Evolutionary conservation across 2,329 filamentous ascomycete genomes (phyloP), one percentile per base, ranked within the genome.

Genomic region (Colletotrichum theobromicola): DNA sequence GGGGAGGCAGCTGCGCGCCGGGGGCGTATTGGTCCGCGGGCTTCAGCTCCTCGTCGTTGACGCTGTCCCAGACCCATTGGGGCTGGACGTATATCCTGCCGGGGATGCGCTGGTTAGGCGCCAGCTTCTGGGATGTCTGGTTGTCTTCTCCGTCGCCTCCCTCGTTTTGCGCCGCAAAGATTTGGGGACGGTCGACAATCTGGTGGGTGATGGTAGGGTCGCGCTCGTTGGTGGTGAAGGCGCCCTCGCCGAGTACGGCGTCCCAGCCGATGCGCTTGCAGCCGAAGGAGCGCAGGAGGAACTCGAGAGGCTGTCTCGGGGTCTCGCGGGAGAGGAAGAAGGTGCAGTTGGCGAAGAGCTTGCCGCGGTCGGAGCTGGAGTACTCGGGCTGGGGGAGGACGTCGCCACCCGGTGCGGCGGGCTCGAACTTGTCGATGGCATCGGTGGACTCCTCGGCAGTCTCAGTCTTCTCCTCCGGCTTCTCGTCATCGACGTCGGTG

Each of bases 211-310:
- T 98, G 70, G 93, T 89, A 7, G 95, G 91, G 81, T 99, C 95
- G 18, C 91, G 89, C 86, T 98, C 96, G 82, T 98, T 91, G 65
- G 94, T 94, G 35, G 96, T 98, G 86, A 95, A 99, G 63, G 97
- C 94, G 61, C 97, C 97, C 76, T 95, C 96, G 67, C 97, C 97
- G 24, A 98, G 90, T 26, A 98, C 93, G 35, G 92, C 90, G 81
- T 98, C 96, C 97, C 97, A 99, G 55, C 96, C 97, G 78, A 99
- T 93, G 58, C 96, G 92, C 87, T 96, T 98, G 88, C 96, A 98
- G 77, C 97, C 97, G 81, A 98, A 99, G 4, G 96, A 91, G 81
- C 96, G 94, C 67, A 99, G 90, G 69, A 99, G 91, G 82, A 99
- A 98, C 83, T 99, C 97, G 26, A 99, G 88, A 4, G 97, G 92